Conservation (phyloP, 306 rosid species). For the Elaeagnus macrophylla region DNA sequence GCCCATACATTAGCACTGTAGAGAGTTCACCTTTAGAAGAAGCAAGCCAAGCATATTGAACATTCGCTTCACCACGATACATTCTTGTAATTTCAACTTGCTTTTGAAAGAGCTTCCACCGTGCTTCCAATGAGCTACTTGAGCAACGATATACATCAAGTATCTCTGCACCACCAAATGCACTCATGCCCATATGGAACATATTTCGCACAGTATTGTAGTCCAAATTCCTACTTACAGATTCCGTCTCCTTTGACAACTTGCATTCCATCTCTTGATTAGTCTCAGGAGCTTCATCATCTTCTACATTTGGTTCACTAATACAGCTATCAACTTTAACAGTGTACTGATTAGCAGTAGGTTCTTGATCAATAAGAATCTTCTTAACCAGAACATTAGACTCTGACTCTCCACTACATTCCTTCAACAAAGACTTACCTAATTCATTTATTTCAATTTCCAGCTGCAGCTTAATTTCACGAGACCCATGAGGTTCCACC, state of each 20-base stretch:
- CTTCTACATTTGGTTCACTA: constrained; percentile 21
- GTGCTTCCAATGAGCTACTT: constrained; percentile 34
- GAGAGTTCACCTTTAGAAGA: constrained; percentile 47
- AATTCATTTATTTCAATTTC: constrained; percentile 72
- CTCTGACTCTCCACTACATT: constrained; percentile 84
- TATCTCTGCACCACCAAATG: constrained; percentile 28
- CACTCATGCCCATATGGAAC: constrained; percentile 47
- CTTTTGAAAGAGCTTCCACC: constrained; percentile 62
- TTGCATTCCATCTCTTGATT: constrained; percentile 23
- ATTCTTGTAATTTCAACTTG: constrained; percentile 59
- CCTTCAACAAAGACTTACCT: constrained; percentile 35
- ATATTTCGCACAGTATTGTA: constrained; percentile 44
- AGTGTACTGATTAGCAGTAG: constrained; percentile 24
- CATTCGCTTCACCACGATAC: constrained; percentile 57
- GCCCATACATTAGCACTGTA: constrained; percentile 50
- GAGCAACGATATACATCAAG: constrained; percentile 43
- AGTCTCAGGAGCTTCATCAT: constrained; percentile 29
- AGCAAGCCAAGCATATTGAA: constrained; percentile 78
- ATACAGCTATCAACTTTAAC: constrained; percentile 52
- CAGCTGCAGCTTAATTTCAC: constrained; percentile 56
- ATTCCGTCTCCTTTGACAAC: constrained; percentile 25
- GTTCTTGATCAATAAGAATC: constrained; percentile 34
- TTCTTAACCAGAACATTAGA: constrained; percentile 46
- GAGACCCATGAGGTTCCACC: constrained; percentile 34
- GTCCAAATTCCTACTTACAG: constrained; percentile 34